phyloP scores from a whole-genome alignment of 139 green algal species.

The Auxenochlorella pyrenoidosa region DNA sequence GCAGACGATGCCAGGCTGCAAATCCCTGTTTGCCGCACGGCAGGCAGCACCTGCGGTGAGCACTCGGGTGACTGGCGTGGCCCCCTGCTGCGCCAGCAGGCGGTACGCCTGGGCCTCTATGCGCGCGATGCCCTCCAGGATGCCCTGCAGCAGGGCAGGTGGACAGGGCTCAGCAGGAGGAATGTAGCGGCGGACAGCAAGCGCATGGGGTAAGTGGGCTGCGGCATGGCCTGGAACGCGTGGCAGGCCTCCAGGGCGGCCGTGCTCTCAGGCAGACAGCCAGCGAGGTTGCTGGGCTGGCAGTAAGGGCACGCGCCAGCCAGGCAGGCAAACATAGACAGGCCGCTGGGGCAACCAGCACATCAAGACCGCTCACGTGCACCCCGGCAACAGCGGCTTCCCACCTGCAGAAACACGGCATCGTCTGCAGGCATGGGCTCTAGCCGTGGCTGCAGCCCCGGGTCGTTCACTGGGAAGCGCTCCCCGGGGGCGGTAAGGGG shows the following conservation, averaged over 20 bases:
- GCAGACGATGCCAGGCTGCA: not conserved
- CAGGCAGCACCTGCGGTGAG: not conserved
- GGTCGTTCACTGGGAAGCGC: slow-evolving; percentile 91
- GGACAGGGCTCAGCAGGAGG: too few relatives aligned
- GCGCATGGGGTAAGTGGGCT: too few relatives aligned
- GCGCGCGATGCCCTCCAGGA: slow-evolving; percentile 86
- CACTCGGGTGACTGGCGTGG: slow-evolving; percentile 52
- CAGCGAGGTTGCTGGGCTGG: too few relatives aligned
- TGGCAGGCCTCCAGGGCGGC: not conserved
- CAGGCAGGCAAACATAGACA: not conserved
- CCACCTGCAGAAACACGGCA: slow-evolving; percentile 74
- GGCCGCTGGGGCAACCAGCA: too few relatives aligned
- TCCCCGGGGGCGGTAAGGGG: slow-evolving; percentile 82
- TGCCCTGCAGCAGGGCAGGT: slow-evolving; percentile 43
- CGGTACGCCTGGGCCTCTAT: slow-evolving; percentile 83
- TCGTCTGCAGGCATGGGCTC: slow-evolving; percentile 75
- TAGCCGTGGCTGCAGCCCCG: slow-evolving; percentile 66
- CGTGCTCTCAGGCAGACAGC: too few relatives aligned
- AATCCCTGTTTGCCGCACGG: too few relatives aligned
- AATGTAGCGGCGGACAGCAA: too few relatives aligned
- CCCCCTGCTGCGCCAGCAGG: slow-evolving; percentile 73
- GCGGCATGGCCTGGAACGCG: too few relatives aligned
- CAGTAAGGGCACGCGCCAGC: not conserved
- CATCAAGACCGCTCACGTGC: too few relatives aligned
- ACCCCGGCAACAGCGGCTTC: too few relatives aligned